phyloP scores from a whole-genome alignment of 2,329 filamentous ascomycete species.

The Alternaria rosae region DNA sequence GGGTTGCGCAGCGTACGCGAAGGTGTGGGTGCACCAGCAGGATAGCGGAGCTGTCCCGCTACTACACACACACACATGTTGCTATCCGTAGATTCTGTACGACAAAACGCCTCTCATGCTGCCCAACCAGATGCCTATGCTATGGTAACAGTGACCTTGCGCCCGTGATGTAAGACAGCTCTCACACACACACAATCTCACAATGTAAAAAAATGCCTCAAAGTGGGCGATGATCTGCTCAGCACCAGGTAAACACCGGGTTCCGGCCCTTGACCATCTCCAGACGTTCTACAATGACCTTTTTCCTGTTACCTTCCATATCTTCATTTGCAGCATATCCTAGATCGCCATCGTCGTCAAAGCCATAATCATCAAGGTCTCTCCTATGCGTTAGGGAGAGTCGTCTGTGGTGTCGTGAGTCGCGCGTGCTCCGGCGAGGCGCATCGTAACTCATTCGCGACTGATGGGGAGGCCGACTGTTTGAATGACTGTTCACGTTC shows the following conservation, averaged over 20 bases:
- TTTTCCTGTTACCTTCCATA: slow-evolving; percentile 88
- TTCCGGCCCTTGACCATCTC: slow-evolving; percentile 96
- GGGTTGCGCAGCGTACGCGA: not conserved
- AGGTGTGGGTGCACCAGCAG: slow-evolving; percentile 1
- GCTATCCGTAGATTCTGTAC: slow-evolving; percentile 8
- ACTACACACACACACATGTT: slow-evolving; percentile 2
- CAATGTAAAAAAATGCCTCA: not conserved
- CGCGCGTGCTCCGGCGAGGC: slow-evolving; percentile 40
- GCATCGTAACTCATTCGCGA: slow-evolving; percentile 54
- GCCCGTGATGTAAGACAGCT: slow-evolving; percentile 10
- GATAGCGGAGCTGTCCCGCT: slow-evolving; percentile 1
- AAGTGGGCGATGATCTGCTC: slow-evolving; percentile 14
- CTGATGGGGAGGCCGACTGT: slow-evolving; percentile 36
- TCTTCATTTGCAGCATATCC: slow-evolving; percentile 94
- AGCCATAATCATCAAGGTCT: slow-evolving; percentile 58
- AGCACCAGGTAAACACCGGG: slow-evolving; percentile 98
- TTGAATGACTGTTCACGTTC: slow-evolving; percentile 15
- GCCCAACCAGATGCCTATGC: slow-evolving; percentile 1
- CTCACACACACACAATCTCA: not conserved
- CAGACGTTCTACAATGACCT: slow-evolving; percentile 94
- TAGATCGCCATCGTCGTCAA: slow-evolving; percentile 82
- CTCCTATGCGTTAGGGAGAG: slow-evolving; percentile 60
- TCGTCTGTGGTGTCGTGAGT: slow-evolving; percentile 50
- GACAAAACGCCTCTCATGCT: slow-evolving; percentile 17
- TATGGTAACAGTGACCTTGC: not conserved